A percentile compares a stretch with the other conserved stretches of the same genome.
These are phyloP conservation scores for Odonthalia washingtoniensis DNA, from an alignment of 31 red algal genomes.

Conservation along the genomic window DNA sequence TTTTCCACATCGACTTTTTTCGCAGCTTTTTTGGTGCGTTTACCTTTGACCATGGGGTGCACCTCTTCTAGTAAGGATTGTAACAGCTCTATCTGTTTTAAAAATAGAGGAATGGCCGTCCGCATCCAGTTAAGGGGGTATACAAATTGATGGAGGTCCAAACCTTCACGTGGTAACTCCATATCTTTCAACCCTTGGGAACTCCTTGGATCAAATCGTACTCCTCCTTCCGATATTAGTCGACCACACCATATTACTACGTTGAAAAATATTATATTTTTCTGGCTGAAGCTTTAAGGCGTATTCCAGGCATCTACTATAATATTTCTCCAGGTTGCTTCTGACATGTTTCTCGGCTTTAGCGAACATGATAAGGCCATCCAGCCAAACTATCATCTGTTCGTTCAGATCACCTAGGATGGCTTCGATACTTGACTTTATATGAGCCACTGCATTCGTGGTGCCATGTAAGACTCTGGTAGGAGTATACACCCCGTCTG, in stretches of 20 bases:
- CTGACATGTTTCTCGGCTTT: not conserved
- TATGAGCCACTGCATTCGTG: not conserved
- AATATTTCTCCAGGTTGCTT: not conserved
- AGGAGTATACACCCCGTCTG: not conserved
- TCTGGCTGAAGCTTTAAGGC: not conserved
- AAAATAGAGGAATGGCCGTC: slow-evolving; percentile 12
- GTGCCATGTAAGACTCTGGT: slow-evolving; percentile 26
- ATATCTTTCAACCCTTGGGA: not conserved
- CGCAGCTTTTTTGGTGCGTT: slow-evolving; percentile 22
- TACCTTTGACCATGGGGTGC: not conserved
- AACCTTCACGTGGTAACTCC: not conserved
- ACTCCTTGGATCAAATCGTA: slow-evolving; percentile 1
- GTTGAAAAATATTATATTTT: not conserved
- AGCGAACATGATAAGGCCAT: not conserved
- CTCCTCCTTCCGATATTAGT: not conserved
- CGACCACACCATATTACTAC: slow-evolving; percentile 11
- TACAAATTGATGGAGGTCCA: slow-evolving; percentile 25
- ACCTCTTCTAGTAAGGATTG: slow-evolving; percentile 22
- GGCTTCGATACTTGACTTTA: not conserved
- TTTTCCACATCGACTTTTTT: not conserved
- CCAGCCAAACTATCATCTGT: not conserved
- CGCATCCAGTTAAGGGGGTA: slow-evolving; percentile 20
- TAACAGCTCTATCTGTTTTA: not conserved
- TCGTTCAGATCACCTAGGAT: not conserved
- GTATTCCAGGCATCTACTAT: not conserved